phyloP scores from a whole-genome alignment of 2,329 filamentous ascomycete genomes.

The Meredithiella fracta region DNA sequence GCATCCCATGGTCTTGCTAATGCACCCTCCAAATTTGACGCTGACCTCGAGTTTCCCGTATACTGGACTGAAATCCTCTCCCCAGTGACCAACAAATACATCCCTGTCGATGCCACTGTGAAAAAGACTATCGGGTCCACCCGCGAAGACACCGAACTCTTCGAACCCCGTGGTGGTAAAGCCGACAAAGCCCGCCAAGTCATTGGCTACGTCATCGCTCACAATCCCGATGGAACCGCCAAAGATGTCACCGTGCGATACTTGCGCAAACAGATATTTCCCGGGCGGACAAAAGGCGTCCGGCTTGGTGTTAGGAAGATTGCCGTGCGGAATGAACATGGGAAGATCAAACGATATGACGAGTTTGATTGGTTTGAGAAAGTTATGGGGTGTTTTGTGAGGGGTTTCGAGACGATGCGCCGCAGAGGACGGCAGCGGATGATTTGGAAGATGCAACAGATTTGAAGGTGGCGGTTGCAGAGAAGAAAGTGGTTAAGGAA shows the following conservation, averaged over 20 bases:
- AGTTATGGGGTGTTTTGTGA: slow-evolving; percentile 55
- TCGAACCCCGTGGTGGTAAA: slow-evolving; percentile 69
- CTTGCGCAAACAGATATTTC: slow-evolving; percentile 62
- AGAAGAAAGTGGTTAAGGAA: slow-evolving; percentile 57
- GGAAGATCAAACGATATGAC: slow-evolving; percentile 61
- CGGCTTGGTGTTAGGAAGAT: slow-evolving; percentile 67
- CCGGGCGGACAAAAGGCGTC: slow-evolving; percentile 77
- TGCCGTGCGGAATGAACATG: slow-evolving; percentile 58
- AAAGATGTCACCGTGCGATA: slow-evolving; percentile 94
- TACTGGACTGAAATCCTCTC: slow-evolving; percentile 92
- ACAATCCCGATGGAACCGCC: slow-evolving; percentile 67
- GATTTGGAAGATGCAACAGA: slow-evolving; percentile 65
- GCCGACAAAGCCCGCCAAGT: slow-evolving; percentile 79
- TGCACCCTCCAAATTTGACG: slow-evolving; percentile 42
- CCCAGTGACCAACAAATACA: slow-evolving; percentile 59
- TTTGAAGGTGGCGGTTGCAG: slow-evolving; percentile 53
- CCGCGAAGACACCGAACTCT: slow-evolving; percentile 51
- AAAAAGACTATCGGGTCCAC: slow-evolving; percentile 53
- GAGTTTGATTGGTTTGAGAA: slow-evolving; percentile 78
- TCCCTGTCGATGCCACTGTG: slow-evolving; percentile 63
- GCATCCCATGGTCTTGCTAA: not conserved
- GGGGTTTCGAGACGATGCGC: slow-evolving; percentile 28
- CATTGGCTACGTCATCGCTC: slow-evolving; percentile 75
- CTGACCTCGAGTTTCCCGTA: slow-evolving; percentile 64
- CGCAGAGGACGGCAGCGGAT: slow-evolving; percentile 54